phyloP scores from a whole-genome alignment of 164 flowering plant species.

The Euptelea pleiosperma region DNA sequence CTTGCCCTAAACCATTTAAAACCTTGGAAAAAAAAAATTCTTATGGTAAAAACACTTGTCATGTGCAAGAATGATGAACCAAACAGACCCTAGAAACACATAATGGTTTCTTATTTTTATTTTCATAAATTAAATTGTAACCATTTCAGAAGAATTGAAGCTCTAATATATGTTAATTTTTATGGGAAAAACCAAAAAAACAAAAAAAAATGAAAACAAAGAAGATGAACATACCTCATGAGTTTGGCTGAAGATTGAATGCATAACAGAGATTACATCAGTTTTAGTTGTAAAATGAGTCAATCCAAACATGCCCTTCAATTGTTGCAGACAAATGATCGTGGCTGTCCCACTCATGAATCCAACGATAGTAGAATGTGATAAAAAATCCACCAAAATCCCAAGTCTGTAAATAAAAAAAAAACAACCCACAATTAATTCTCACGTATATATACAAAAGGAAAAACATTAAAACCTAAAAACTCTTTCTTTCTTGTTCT shows the following conservation, averaged over 20 bases:
- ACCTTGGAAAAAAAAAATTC: too few relatives aligned
- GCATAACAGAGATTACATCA: constrained; percentile 53
- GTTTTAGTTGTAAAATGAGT: constrained; percentile 60
- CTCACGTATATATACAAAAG: background rate
- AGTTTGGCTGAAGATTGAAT: constrained; percentile 37
- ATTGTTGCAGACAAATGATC: constrained; percentile 62
- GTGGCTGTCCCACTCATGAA: constrained; percentile 87
- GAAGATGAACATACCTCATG: constrained; percentile 37
- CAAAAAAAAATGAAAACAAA: background rate
- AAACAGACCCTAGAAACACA: too few relatives aligned
- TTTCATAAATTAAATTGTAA: too few relatives aligned
- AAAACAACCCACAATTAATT: too few relatives aligned
- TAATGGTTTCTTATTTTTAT: too few relatives aligned
- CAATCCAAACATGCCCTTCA: constrained; percentile 81
- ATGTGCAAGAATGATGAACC: too few relatives aligned
- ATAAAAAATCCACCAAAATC: constrained; percentile 77
- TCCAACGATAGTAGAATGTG: constrained; percentile 77
- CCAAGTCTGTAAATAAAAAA: constrained; percentile 49
- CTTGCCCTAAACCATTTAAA: too few relatives aligned
- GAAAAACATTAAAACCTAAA: background rate
- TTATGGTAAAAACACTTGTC: too few relatives aligned
- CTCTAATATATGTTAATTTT: too few relatives aligned
- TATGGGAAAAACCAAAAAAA: too few relatives aligned
- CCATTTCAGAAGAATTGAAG: too few relatives aligned
- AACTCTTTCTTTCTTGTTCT: background rate